Evolutionary conservation across 441 rosid species (phyloP).

Genomic region (Dalechampia spathulata): DNA sequence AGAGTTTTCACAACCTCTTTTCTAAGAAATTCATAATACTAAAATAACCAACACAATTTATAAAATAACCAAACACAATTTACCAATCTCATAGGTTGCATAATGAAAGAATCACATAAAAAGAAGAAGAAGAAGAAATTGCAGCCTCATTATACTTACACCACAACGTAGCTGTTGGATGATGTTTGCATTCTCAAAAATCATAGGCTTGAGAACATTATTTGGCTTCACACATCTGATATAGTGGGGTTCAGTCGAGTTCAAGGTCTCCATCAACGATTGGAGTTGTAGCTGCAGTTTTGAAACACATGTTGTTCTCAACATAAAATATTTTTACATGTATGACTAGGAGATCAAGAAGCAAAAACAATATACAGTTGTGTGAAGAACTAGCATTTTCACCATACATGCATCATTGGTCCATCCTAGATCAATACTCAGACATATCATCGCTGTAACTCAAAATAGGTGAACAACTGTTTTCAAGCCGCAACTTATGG

Average conservation of each 20-base stretch:
- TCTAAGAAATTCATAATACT: no score
- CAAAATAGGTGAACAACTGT: no score
- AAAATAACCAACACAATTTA: no score
- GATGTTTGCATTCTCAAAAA: constrained; percentile 89
- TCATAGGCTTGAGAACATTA: constrained; percentile 91
- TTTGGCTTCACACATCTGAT: constrained; percentile 99
- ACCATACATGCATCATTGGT: not conserved
- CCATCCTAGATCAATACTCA: not conserved
- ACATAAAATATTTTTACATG: constrained; percentile 9
- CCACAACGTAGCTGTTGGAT: constrained; percentile 99
- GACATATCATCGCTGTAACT: no score
- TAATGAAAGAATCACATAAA: constrained; percentile 9
- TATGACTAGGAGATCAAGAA: not conserved
- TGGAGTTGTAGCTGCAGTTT: constrained; percentile 93
- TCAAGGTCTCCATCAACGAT: constrained; percentile 97
- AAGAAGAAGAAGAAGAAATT: constrained; percentile 10
- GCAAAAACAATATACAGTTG: not conserved
- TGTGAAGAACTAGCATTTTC: not conserved
- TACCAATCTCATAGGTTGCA: constrained; percentile 4
- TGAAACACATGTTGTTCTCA: constrained; percentile 22
- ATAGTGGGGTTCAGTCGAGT: constrained; percentile 97
- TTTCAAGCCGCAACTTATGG: no score
- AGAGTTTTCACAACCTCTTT: no score
- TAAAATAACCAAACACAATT: not conserved
- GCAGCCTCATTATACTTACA: constrained; percentile 55